These are phyloP conservation scores for Larix kaempferi DNA, from an alignment of 75 land plant species.

Conservation along the genomic window DNA sequence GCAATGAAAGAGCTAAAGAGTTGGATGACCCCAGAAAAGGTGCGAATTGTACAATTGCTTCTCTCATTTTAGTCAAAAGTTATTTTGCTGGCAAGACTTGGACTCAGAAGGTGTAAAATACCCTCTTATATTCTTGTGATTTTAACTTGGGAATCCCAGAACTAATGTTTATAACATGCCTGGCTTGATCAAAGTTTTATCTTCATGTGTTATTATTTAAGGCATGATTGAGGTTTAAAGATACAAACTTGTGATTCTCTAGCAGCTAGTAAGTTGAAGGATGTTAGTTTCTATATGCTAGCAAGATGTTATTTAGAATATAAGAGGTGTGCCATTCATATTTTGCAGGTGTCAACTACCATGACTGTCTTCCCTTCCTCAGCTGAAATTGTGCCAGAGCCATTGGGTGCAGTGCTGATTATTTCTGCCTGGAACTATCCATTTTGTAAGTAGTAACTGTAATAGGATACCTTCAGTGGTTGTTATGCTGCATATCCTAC, in stretches of 20 bases:
- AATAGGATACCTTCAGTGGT: background rate
- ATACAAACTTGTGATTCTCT: background rate
- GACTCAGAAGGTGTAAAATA: background rate
- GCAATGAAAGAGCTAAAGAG: slow-evolving; percentile 25
- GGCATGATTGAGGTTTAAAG: background rate
- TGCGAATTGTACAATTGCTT: background rate
- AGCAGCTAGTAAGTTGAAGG: background rate
- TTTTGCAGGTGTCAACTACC: slow-evolving; percentile 31
- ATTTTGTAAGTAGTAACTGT: slow-evolving; percentile 23
- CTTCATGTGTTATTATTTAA: slow-evolving; percentile 1
- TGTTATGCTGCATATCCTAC: background rate
- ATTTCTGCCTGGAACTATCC: slow-evolving; percentile 63
- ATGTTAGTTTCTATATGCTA: background rate
- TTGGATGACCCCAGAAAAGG: slow-evolving; percentile 53
- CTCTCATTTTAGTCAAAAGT: background rate
- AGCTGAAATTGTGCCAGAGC: slow-evolving; percentile 38
- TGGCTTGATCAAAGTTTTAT: background rate
- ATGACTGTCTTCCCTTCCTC: slow-evolving; percentile 26
- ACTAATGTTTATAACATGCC: background rate
- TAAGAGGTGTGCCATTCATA: background rate
- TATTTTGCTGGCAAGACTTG: background rate
- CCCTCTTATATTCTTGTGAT: background rate
- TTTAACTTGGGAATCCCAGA: background rate
- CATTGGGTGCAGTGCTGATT: slow-evolving; percentile 37
- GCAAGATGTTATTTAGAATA: background rate